These are phyloP conservation scores for Tetramitus jugosus DNA, from an alignment of 208 protist species.

Conservation along the genomic window DNA sequence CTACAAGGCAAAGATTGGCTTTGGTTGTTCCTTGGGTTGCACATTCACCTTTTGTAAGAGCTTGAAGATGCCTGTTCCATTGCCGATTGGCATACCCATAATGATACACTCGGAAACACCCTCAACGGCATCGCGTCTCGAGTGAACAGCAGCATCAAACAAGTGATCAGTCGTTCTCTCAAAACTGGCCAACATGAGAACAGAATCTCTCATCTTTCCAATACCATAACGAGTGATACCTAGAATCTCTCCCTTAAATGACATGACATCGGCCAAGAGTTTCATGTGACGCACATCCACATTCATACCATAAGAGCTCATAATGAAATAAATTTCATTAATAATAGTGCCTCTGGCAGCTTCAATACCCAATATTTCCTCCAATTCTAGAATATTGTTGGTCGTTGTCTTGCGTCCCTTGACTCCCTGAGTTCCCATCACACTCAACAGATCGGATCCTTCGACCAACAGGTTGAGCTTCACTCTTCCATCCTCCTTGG, in stretches of 20 bases:
- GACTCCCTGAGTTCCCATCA: conserved; percentile 90
- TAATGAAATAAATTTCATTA: conserved; percentile 87
- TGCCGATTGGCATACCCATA: conserved; percentile 86
- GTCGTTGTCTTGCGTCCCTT: conserved; percentile 69
- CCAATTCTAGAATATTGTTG: conserved; percentile 95
- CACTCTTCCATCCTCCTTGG: conserved; percentile 31
- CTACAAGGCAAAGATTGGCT: no score
- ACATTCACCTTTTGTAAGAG: conserved; percentile 49
- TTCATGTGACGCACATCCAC: conserved; percentile 96
- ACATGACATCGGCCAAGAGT: conserved; percentile 98
- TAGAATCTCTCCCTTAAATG: conserved; percentile 87
- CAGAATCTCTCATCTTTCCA: conserved; percentile 95
- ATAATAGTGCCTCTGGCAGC: conserved; percentile 91
- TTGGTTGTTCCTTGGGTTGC: no score
- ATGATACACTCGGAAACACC: conserved; percentile 97
- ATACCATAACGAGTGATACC: conserved; percentile 99
- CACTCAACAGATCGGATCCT: conserved; percentile 70
- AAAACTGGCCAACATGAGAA: conserved; percentile 98
- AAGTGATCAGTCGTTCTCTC: conserved; percentile 98
- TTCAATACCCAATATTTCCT: conserved; percentile 93
- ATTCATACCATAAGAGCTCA: conserved; percentile 88
- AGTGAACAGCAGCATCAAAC: conserved; percentile 92
- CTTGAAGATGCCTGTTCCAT: conserved; percentile 89
- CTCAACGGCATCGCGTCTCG: conserved; percentile 65
- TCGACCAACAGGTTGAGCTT: conserved; percentile 73